A percentile compares a stretch with the other conserved stretches of the same genome.
These are phyloP conservation scores for Xylariaceae sp. DNA, from an alignment of 2,329 filamentous ascomycete species.

Conservation along the genomic window DNA sequence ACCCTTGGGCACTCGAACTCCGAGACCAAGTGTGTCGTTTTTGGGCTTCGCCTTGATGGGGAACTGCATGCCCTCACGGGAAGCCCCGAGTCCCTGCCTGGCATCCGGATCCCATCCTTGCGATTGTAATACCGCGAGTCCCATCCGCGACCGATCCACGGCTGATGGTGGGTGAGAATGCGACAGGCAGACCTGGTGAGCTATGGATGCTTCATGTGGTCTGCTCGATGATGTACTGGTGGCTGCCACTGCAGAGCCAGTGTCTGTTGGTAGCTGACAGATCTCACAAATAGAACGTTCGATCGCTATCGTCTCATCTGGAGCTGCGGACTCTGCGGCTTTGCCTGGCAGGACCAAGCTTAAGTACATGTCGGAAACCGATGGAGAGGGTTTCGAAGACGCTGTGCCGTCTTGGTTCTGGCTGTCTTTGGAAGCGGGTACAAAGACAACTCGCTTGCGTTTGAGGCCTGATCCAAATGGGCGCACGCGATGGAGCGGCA, in stretches of 20 bases:
- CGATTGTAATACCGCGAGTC: slow-evolving; percentile 59
- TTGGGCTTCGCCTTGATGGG: slow-evolving; percentile 73
- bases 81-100: slow-evolving; percentile 65
- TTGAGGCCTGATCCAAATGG: slow-evolving; percentile 56
- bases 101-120: slow-evolving; percentile 75
- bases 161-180: slow-evolving; percentile 71
- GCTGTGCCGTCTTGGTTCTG: slow-evolving; percentile 28
- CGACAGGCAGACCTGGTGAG: slow-evolving; percentile 65
- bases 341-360: slow-evolving; percentile 58
- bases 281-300: slow-evolving; percentile 46
- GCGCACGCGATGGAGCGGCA: slow-evolving; percentile 50
- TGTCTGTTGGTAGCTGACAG: slow-evolving; percentile 54
- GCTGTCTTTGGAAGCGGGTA: slow-evolving; percentile 45
- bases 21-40: slow-evolving; percentile 70
- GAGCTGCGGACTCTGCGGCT: slow-evolving; percentile 7
- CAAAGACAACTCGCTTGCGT: slow-evolving; percentile 52
- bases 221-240: slow-evolving; percentile 8
- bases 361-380: slow-evolving; percentile 59
- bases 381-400: slow-evolving; percentile 25
- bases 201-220: slow-evolving; percentile 58
- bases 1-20: slow-evolving; percentile 45
- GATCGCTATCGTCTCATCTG: slow-evolving; percentile 8
- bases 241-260: slow-evolving; percentile 6
- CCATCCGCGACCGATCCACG: slow-evolving; percentile 66
- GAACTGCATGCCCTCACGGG: slow-evolving; percentile 67